Base-by-base conservation (phyloP, 352 stramenopile genomes). In the Plasmopara halstedii region DNA sequence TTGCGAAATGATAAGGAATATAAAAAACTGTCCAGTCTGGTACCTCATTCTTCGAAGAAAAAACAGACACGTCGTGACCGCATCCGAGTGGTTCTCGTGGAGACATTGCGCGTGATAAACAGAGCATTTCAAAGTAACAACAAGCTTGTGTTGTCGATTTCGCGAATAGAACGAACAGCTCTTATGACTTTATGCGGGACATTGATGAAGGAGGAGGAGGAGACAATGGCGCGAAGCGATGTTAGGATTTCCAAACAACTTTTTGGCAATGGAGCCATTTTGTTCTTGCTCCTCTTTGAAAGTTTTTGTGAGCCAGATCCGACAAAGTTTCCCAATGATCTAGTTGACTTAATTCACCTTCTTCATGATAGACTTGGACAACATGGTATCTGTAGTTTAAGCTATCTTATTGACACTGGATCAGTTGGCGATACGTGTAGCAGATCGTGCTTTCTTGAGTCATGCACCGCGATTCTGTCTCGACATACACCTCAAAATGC, bases 191-290 rank as follows among this genome's bases (percentile, higher is more conserved):
- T 72, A 19, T 84, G 71, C 40, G 72, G 66, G 13, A 53, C 40
- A 14, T 44, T 88, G 40, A 73, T 88, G 50, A 88, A 88, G 42
- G 71, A 88, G 35, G 76, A 86, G 56, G 73, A 86, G 45, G 63
- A 73, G 5, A 62, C 41, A n/a, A 36, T 73, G 3, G 47, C 56
- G 10, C 64, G 54, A n/a, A 69, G 54, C 17, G 70, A 78, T 37
- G 58, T 64, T 19, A 82, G 72, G 39, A 68, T 46, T 0, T 48
- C 73, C 6, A 62, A 53, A 15, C 64, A 69, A 22, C 56, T 85
- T 3, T 72, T 83, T 46, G 66, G 68, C 0, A 70, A 71, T 34
- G 63, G 70, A 21, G 60, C 70, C 1, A 69, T 84, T 4, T 45
- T 83, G 26, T 84, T 85, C 32, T 13, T 83, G 5, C 45, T 67